phyloP scores from a whole-genome alignment of 2,329 filamentous ascomycete genomes.

The Rhinocladiella similis region DNA sequence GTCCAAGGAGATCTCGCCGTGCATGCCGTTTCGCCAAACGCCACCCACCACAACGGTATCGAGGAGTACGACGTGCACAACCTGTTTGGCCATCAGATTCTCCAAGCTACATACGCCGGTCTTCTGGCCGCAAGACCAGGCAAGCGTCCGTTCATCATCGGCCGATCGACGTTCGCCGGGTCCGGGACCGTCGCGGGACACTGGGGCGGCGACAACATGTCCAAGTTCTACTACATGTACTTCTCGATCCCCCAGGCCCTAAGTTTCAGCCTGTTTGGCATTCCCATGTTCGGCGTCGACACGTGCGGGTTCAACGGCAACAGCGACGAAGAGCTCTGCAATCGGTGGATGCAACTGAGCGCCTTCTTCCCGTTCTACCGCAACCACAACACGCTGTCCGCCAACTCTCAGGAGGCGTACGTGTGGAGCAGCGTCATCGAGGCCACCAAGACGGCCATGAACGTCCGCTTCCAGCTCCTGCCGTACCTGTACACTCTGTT shows the following conservation, averaged over 20 bases:
- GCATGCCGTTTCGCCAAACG: conserved; percentile 73
- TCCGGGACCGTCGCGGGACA: conserved; percentile 75
- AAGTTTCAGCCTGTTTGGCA: conserved; percentile 70
- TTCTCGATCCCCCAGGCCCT: conserved; percentile 77
- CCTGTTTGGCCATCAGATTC: conserved; percentile 71
- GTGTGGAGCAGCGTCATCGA: conserved; percentile 66
- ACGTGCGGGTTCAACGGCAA: conserved; percentile 72
- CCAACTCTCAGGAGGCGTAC: conserved; percentile 69
- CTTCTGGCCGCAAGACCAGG: conserved; percentile 63
- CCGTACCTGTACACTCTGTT: conserved; percentile 78
- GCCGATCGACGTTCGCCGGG: conserved; percentile 77
- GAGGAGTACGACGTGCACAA: conserved; percentile 81
- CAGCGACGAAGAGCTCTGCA: conserved; percentile 68
- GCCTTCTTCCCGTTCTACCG: conserved; percentile 79
- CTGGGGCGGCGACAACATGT: conserved; percentile 77
- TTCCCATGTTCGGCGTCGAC: conserved; percentile 75
- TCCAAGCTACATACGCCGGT: conserved; percentile 74
- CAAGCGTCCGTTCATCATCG: conserved; percentile 81
- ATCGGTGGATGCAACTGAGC: conserved; percentile 70
- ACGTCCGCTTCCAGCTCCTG: conserved; percentile 68
- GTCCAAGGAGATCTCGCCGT: conserved; percentile 70
- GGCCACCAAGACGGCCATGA: conserved; percentile 66
- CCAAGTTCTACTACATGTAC: conserved; percentile 71
- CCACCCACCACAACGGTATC: conserved; percentile 71
- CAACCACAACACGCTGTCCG: conserved; percentile 68